Evolutionary conservation across 2,329 filamentous ascomycete species (phyloP).

Genomic region (Zymoseptoria ardabiliae): DNA sequence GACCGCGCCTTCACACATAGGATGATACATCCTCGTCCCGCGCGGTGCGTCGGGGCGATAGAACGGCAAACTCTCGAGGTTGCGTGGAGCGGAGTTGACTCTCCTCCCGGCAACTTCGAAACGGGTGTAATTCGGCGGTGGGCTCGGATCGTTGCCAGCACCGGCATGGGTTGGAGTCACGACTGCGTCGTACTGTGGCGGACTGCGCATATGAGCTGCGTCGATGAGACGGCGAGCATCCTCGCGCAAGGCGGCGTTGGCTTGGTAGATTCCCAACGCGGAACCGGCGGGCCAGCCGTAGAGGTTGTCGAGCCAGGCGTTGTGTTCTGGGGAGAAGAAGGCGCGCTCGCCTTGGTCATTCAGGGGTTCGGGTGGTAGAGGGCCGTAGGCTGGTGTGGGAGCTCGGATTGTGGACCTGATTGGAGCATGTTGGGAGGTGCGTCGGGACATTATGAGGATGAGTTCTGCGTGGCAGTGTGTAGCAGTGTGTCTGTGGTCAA

Average conservation of each 20-base stretch:
- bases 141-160: background rate
- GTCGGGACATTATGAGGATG: background rate
- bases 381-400: background rate
- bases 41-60: background rate
- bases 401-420: too few relatives aligned
- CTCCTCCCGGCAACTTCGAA: background rate
- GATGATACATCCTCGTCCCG: background rate
- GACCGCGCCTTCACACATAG: background rate
- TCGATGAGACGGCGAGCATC: background rate
- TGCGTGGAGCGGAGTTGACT: background rate
- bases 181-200: background rate
- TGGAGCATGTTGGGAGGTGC: background rate
- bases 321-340: background rate
- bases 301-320: background rate
- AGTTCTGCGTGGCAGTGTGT: background rate
- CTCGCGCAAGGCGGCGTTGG: background rate
- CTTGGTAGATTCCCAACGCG: background rate
- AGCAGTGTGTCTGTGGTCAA: too few relatives aligned
- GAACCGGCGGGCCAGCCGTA: background rate
- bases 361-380: background rate
- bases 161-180: background rate
- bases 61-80: background rate
- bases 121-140: background rate
- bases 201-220: background rate
- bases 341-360: background rate